Evolutionary conservation across 495 filamentous ascomycete species (phyloP).

Genomic region (Venustampulla echinocandica): DNA sequence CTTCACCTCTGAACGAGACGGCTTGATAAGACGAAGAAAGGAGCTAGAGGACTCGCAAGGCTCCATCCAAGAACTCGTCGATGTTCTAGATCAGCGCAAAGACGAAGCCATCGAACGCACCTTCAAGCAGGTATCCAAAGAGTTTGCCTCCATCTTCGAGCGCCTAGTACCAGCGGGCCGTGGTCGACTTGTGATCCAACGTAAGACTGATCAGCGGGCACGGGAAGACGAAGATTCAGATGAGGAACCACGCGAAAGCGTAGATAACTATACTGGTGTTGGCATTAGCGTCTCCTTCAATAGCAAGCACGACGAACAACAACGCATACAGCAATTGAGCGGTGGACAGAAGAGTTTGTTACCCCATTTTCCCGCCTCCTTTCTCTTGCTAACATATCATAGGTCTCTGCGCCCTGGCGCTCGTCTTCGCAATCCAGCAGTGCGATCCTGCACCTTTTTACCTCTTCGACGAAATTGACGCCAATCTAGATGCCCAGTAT

Average conservation of each 20-base stretch:
- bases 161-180: constrained; percentile 90
- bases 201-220: constrained; percentile 64
- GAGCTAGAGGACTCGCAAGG: constrained; percentile 77
- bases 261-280: constrained; percentile 95
- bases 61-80: constrained; percentile 85
- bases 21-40: constrained; percentile 66
- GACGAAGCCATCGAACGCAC: constrained; percentile 95
- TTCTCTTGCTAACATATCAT: constrained; percentile 20
- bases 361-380: constrained; percentile 4
- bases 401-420: constrained; percentile 89
- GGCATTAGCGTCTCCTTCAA: constrained; percentile 99
- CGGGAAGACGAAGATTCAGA: constrained; percentile 60
- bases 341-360: constrained; percentile 92
- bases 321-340: constrained; percentile 92
- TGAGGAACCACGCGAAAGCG: constrained; percentile 55
- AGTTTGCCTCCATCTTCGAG: constrained; percentile 88
- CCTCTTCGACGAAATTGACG: constrained; percentile 98
- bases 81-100: constrained; percentile 87
- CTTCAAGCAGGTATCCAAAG: constrained; percentile 91
- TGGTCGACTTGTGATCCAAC: constrained; percentile 86
- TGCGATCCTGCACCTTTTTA: constrained; percentile 97
- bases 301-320: constrained; percentile 92
- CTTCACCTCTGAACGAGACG: constrained; percentile 86
- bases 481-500: constrained; percentile 96
- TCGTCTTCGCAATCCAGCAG: constrained; percentile 98